Evolutionary conservation across 768 basidiomycete genomes (phyloP).

Genomic region (Suillus lakei): DNA sequence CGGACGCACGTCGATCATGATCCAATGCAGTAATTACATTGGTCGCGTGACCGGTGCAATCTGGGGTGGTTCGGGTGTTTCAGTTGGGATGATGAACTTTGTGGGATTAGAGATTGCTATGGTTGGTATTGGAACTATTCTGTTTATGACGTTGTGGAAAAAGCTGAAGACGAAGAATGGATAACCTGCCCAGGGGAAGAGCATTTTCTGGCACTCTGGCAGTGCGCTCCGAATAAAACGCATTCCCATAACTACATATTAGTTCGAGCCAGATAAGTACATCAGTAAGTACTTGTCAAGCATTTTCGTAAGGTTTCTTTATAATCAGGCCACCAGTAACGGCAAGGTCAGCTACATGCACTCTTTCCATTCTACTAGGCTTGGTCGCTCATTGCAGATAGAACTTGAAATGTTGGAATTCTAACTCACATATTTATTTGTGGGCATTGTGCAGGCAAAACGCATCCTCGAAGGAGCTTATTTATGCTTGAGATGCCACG

Average conservation of each 20-base stretch:
- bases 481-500: no score
- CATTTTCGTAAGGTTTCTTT: no score
- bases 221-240: no score
- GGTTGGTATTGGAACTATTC: conserved; percentile 58
- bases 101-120: conserved; percentile 63
- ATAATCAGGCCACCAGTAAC: no score
- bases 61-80: conserved; percentile 66
- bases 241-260: no score
- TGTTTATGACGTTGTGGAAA: conserved; percentile 63
- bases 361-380: no score
- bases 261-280: no score
- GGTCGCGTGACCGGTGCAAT: conserved; percentile 71
- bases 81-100: conserved; percentile 60
- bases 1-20: conserved; percentile 53
- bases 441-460: no score
- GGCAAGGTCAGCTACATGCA: no score
- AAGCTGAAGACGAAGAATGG: conserved; percentile 69
- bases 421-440: background rate
- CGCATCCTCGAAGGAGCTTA: no score
- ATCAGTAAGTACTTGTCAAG: no score
- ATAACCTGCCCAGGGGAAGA: conserved; percentile 29
- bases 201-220: background rate
- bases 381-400: no score
- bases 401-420: background rate
- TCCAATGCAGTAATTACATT: conserved; percentile 72